Conservation (phyloP, 1,139 yeast genomes). For the Sugiyamaella sp. region DNA sequence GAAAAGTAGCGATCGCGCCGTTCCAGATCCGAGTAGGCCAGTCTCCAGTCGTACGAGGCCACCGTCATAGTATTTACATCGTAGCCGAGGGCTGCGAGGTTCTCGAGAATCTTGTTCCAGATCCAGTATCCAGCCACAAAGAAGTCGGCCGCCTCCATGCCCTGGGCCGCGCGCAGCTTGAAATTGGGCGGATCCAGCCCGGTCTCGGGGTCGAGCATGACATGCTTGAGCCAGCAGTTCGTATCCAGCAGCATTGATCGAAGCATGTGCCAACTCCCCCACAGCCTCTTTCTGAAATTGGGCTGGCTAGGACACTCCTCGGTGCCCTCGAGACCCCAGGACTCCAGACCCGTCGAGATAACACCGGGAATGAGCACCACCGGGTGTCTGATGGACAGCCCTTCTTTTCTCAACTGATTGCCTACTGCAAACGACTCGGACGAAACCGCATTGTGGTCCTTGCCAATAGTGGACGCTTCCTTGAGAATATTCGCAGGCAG, state of each 20-base stretch:
- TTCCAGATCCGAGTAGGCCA: conserved; percentile 87
- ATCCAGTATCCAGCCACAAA: conserved; percentile 98
- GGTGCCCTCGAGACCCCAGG: conserved; percentile 81
- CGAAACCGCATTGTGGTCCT: conserved; percentile 36
- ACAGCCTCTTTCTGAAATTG: conserved; percentile 85
- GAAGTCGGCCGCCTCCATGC: conserved; percentile 96
- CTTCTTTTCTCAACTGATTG: conserved; percentile 56
- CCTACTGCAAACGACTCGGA: conserved; percentile 91
- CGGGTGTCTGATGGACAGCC: conserved; percentile 63
- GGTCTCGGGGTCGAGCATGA: conserved; percentile 85
- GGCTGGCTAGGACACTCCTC: conserved; percentile 80
- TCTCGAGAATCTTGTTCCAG: conserved; percentile 93
- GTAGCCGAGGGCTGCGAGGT: conserved; percentile 90
- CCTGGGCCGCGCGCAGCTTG: conserved; percentile 87
- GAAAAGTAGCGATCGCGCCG: conserved; percentile 82
- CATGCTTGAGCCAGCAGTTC: conserved; percentile 88
- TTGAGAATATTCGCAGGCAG: conserved; percentile 68
- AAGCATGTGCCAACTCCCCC: conserved; percentile 98
- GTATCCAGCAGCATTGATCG: conserved; percentile 91
- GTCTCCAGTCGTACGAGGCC: conserved; percentile 96
- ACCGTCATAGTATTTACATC: conserved; percentile 88
- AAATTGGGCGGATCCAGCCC: conserved; percentile 90
- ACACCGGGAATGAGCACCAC: conserved; percentile 96
- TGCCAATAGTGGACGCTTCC: conserved; percentile 60
- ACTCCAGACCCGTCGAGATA: conserved; percentile 90